Percentiles rank a stretch among this genome's conserved stretches.
Evolutionary conservation across 495 filamentous ascomycete genomes (phyloP).

Genomic region (Trypethelium eluteriae): DNA sequence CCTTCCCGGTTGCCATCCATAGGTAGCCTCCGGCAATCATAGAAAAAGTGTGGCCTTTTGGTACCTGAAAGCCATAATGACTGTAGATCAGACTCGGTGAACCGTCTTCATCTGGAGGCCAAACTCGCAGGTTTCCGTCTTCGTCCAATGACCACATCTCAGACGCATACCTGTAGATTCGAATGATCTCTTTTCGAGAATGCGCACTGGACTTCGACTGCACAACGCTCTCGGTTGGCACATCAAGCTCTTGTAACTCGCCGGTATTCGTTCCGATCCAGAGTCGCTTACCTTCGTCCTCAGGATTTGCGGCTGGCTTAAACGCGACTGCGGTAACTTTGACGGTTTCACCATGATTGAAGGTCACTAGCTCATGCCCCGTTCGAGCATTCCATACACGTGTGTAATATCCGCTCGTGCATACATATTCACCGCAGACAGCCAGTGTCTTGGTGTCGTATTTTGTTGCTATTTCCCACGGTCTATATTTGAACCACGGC

Average conservation of each 20-base stretch:
- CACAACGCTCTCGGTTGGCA: conserved; percentile 58
- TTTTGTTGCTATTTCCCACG: conserved; percentile 68
- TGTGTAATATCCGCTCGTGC: conserved; percentile 75
- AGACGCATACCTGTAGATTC: conserved; percentile 75
- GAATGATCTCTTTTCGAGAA: conserved; percentile 71
- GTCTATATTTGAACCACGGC: conserved; percentile 61
- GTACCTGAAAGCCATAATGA: conserved; percentile 60
- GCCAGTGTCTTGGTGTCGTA: conserved; percentile 79
- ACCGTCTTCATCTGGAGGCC: conserved; percentile 71
- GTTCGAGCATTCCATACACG: conserved; percentile 78
- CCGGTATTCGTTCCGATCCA: conserved; percentile 87
- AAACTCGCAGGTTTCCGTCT: conserved; percentile 77
- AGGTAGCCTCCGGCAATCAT: conserved; percentile 70
- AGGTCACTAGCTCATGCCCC: conserved; percentile 70
- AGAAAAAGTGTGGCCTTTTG: conserved; percentile 79
- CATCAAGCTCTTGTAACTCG: conserved; percentile 81
- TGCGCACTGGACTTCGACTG: conserved; percentile 62
- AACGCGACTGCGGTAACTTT: conserved; percentile 76
- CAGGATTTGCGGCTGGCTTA: conserved; percentile 63
- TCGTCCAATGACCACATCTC: conserved; percentile 95
- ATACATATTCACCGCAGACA: conserved; percentile 79
- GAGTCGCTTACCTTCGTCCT: conserved; percentile 73
- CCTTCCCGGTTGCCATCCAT: conserved; percentile 85
- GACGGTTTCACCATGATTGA: conserved; percentile 69
- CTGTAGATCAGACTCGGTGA: conserved; percentile 62